phyloP scores from a whole-genome alignment of 164 flowering plant genomes.

The Umbellularia californica region DNA sequence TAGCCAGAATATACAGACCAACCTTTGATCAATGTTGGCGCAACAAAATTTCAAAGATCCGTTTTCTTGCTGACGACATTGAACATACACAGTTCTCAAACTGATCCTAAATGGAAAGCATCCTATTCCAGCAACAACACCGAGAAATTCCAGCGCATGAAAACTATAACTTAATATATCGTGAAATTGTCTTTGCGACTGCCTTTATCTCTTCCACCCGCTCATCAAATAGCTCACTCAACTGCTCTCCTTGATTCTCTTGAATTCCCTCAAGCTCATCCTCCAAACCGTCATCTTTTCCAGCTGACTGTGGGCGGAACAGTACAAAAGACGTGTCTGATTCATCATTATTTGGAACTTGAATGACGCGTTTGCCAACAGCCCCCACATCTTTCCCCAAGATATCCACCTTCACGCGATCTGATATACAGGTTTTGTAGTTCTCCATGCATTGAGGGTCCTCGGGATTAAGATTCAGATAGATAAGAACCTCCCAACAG shows the following conservation, averaged over 20 bases:
- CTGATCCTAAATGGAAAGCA: not conserved
- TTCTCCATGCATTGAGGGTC: conserved; percentile 50
- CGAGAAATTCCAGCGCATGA: not conserved
- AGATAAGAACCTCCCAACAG: conserved; percentile 93
- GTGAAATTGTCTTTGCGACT: conserved; percentile 56
- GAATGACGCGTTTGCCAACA: conserved; percentile 55
- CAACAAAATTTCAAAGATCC: not conserved
- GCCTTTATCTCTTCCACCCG: conserved; percentile 55
- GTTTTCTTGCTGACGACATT: not conserved
- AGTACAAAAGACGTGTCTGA: conserved; percentile 75
- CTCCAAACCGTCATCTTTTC: conserved; percentile 15
- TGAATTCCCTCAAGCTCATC: conserved; percentile 41
- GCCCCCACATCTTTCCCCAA: conserved; percentile 69
- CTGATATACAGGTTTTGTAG: conserved; percentile 45
- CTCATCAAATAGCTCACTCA: conserved; percentile 65
- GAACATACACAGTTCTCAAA: not conserved
- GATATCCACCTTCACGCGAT: conserved; percentile 50
- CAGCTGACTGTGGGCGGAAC: conserved; percentile 43
- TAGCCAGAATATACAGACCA: too few species aligned
- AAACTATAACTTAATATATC: conserved; percentile 4
- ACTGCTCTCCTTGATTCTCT: conserved; percentile 59
- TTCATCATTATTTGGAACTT: conserved; percentile 59
- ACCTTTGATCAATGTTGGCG: too few species aligned
- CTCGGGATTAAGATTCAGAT: conserved; percentile 54
- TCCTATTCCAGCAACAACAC: not conserved